These are phyloP conservation scores for Microcera coccophila DNA, from an alignment of 2,329 filamentous ascomycete genomes.

Conservation along the genomic window DNA sequence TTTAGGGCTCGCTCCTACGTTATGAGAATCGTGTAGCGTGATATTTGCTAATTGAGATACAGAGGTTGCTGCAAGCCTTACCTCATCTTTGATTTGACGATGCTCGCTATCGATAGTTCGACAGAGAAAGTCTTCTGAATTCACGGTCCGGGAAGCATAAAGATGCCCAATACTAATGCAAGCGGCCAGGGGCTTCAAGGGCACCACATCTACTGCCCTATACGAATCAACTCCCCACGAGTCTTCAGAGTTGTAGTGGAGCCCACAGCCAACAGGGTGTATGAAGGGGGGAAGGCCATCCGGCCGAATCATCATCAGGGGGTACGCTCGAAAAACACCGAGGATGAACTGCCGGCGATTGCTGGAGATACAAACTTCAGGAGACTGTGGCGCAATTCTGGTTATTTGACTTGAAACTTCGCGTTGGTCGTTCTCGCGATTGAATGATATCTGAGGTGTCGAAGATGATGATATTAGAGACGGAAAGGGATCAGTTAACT, in stretches of 20 bases:
- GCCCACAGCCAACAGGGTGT: slow-evolving; percentile 1
- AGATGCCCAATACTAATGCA: neutral
- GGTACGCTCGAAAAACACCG: slow-evolving; percentile 3
- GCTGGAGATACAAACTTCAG: neutral
- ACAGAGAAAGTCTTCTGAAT: slow-evolving; percentile 3
- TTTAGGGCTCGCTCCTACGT: no score
- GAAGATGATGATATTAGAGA: neutral
- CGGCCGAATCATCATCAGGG: neutral
- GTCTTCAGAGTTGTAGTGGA: neutral
- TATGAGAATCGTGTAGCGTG: no score
- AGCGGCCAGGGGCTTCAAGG: slow-evolving; percentile 3
- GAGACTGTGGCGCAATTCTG: neutral
- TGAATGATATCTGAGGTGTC: neutral
- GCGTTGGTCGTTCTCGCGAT: neutral
- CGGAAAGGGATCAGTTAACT: neutral
- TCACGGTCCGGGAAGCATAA: neutral
- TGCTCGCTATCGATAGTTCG: slow-evolving; percentile 3
- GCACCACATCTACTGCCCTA: neutral
- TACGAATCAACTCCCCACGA: neutral
- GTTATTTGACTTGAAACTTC: neutral
- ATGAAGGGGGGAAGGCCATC: slow-evolving; percentile 2
- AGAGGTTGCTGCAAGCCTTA: neutral
- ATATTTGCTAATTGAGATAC: no score
- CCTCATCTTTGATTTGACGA: neutral
- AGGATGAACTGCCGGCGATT: neutral